These are phyloP conservation scores for Neurospora sp. DNA, from an alignment of 495 filamentous ascomycete species.

Conservation along the genomic window DNA sequence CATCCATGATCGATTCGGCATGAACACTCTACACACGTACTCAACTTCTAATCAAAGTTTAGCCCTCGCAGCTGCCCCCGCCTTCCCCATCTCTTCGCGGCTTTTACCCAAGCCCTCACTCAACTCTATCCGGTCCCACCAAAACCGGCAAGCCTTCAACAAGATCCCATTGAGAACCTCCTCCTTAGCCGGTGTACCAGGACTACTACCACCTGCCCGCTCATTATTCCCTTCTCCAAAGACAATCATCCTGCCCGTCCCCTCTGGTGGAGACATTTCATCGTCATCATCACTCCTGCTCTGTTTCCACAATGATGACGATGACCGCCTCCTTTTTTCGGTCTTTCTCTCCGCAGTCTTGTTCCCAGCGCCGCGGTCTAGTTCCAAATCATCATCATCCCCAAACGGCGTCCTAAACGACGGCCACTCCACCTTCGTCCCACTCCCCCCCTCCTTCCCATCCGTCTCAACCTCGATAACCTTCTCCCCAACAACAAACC, in stretches of 20 bases:
- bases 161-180: constrained; percentile 33
- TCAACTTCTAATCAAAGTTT: constrained; percentile 1
- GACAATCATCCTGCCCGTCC: constrained; percentile 30
- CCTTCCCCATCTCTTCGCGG: neutral
- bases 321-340: constrained; percentile 11
- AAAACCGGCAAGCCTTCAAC: constrained; percentile 45
- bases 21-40: neutral
- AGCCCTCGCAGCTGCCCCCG: constrained; percentile 3
- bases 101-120: constrained; percentile 33
- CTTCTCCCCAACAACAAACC: constrained; percentile 37
- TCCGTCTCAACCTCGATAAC: constrained; percentile 40
- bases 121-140: constrained; percentile 36
- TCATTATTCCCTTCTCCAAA: constrained; percentile 59
- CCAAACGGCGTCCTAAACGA: constrained; percentile 19
- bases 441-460: constrained; percentile 3
- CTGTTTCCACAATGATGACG: neutral
- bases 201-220: constrained; percentile 29
- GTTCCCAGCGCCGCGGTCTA: neutral
- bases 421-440: constrained; percentile 18
- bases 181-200: constrained; percentile 35
- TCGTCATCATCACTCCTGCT: neutral
- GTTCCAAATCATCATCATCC: neutral
- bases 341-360: neutral
- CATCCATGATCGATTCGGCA: neutral
- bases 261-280: neutral